Conservation (phyloP, 176 grass and related monocot species). For the Tillandsia fasciculata region DNA sequence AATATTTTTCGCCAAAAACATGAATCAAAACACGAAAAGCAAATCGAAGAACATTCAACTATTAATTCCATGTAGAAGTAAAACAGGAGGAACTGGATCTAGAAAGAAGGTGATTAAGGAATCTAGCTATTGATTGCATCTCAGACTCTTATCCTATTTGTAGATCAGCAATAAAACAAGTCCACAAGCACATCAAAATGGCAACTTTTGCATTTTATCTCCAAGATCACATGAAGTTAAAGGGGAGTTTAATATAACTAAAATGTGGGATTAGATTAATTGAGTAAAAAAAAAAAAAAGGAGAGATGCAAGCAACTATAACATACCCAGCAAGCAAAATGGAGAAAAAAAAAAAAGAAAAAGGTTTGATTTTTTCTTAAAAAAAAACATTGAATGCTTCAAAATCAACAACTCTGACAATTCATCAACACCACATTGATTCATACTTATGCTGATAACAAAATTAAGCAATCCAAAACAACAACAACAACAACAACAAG, state of each 20-base stretch:
- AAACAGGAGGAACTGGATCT: not conserved
- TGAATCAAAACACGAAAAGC: not conserved
- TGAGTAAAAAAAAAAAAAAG: not conserved
- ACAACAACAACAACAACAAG: too few relatives aligned
- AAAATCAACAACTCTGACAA: too few relatives aligned
- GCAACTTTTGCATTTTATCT: not conserved
- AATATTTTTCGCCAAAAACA: not conserved
- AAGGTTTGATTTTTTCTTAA: not conserved
- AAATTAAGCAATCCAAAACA: too few relatives aligned
- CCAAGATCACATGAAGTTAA: not conserved
- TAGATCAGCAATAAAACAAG: not conserved
- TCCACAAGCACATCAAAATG: not conserved
- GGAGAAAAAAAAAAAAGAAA: not conserved
- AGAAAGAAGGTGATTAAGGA: not conserved
- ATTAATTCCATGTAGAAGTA: not conserved
- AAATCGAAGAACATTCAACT: not conserved
- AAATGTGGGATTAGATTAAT: not conserved
- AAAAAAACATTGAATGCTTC: too few relatives aligned
- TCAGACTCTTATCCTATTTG: too few relatives aligned
- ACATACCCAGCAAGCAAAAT: not conserved
- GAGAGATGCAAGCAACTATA: not conserved
- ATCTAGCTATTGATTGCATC: too few relatives aligned
- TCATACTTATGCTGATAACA: too few relatives aligned
- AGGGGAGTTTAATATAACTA: not conserved
- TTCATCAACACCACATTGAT: too few relatives aligned